Conservation (phyloP, 768 basidiomycete genomes). For the Tulasnella sp. region DNA sequence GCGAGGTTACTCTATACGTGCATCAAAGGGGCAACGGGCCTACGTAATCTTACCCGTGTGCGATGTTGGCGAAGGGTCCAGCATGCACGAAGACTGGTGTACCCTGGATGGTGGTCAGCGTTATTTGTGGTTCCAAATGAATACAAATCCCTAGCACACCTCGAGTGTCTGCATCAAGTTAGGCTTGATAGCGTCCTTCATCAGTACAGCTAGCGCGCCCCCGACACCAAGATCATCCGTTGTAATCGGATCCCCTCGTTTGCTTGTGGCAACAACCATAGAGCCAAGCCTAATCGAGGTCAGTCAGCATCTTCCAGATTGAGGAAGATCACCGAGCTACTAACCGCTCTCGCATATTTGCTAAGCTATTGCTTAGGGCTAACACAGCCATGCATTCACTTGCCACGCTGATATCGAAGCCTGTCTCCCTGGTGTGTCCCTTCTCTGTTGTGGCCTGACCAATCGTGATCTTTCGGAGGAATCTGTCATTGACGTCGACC, state of each 20-base stretch:
- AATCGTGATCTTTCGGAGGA: constrained; percentile 85
- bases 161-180: constrained; percentile 98
- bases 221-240: constrained; percentile 94
- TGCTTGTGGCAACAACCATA: constrained; percentile 95
- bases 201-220: constrained; percentile 88
- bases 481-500: constrained; percentile 91
- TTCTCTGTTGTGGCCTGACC: constrained; percentile 86
- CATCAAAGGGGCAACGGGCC: constrained; percentile 8
- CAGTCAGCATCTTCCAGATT: neutral
- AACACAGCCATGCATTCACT: constrained; percentile 98
- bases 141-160: constrained; percentile 27
- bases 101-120: constrained; percentile 37
- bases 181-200: constrained; percentile 99
- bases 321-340: neutral
- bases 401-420: constrained; percentile 95
- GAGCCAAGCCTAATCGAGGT: constrained; percentile 48
- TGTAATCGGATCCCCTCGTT: constrained; percentile 81
- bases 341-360: constrained; percentile 76
- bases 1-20: neutral
- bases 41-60: constrained; percentile 42
- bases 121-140: neutral
- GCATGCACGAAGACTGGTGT: constrained; percentile 99
- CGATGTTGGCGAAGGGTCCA: constrained; percentile 98
- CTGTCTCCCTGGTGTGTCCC: constrained; percentile 78
- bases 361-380: constrained; percentile 74